These are phyloP conservation scores for Fusarium sp. DNA, from an alignment of 2,329 filamentous ascomycete species.

Conservation along the genomic window DNA sequence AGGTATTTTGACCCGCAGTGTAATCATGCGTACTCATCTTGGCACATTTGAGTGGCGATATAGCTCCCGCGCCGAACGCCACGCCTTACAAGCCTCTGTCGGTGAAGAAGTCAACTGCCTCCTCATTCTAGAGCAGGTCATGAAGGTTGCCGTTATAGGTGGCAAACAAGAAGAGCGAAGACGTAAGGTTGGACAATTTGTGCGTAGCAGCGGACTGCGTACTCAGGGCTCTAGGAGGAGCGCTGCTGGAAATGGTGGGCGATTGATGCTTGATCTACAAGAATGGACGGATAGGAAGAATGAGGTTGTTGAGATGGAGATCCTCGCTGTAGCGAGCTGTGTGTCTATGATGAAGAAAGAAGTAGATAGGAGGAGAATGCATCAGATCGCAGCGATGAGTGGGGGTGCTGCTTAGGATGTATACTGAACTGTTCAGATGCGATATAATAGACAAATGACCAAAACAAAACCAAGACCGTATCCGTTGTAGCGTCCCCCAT, in stretches of 20 bases:
- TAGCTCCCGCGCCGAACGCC: slow-evolving; percentile 61
- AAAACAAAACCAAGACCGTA: not conserved
- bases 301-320: slow-evolving; percentile 58
- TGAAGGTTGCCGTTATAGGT: slow-evolving; percentile 48
- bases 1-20: slow-evolving; percentile 62
- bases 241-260: slow-evolving; percentile 65
- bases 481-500: not conserved
- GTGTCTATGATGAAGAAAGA: slow-evolving; percentile 75
- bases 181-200: slow-evolving; percentile 57
- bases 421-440: not conserved
- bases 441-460: not conserved
- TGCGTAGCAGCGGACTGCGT: slow-evolving; percentile 57
- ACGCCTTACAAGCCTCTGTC: slow-evolving; percentile 46
- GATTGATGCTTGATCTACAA: slow-evolving; percentile 59
- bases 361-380: slow-evolving; percentile 67
- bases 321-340: slow-evolving; percentile 68
- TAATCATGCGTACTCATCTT: slow-evolving; percentile 61
- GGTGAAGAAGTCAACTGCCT: slow-evolving; percentile 55
- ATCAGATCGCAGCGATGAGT: slow-evolving; percentile 62
- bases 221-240: slow-evolving; percentile 55
- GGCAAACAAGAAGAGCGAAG: slow-evolving; percentile 51
- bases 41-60: slow-evolving; percentile 71
- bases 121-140: slow-evolving; percentile 66
- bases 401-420: slow-evolving; percentile 36
- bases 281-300: slow-evolving; percentile 54